These are phyloP conservation scores for Boletus reticulatus DNA, from an alignment of 768 basidiomycete genomes.

Conservation along the genomic window DNA sequence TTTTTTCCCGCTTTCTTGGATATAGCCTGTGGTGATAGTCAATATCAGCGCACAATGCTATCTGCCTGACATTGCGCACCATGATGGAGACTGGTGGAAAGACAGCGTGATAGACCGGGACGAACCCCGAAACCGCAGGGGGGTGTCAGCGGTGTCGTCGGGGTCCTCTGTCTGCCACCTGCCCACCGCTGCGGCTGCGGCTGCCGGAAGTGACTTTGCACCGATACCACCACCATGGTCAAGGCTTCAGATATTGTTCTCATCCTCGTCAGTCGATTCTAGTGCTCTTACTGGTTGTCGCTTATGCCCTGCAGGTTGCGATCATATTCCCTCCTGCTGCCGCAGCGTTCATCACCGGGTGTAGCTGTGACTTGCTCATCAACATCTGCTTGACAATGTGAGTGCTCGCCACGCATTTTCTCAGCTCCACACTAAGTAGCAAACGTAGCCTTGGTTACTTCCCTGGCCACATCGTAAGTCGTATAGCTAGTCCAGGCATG, in stretches of 20 bases:
- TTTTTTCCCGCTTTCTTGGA: slow-evolving; percentile 93
- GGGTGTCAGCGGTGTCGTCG: slow-evolving; percentile 1
- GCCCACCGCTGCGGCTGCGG: slow-evolving; percentile 16
- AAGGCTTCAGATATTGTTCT: slow-evolving; percentile 74
- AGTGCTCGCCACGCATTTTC: slow-evolving; percentile 18
- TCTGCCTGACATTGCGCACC: slow-evolving; percentile 12
- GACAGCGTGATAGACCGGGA: not conserved
- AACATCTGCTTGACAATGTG: slow-evolving; percentile 79
- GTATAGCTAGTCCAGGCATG: too few species aligned
- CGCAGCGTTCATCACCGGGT: slow-evolving; percentile 74
- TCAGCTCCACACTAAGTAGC: slow-evolving; percentile 1
- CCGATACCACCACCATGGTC: slow-evolving; percentile 33
- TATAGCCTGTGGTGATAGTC: slow-evolving; percentile 52
- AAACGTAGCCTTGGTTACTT: slow-evolving; percentile 66
- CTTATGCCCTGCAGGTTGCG: slow-evolving; percentile 50
- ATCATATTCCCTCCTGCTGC: slow-evolving; percentile 84
- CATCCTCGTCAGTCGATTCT: slow-evolving; percentile 56
- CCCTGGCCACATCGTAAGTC: slow-evolving; percentile 55
- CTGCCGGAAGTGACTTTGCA: not conserved
- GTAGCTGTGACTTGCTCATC: slow-evolving; percentile 84
- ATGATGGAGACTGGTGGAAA: slow-evolving; percentile 15
- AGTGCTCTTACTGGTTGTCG: not conserved
- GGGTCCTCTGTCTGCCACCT: slow-evolving; percentile 13
- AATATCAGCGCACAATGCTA: not conserved
- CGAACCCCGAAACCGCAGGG: slow-evolving; percentile 14